phyloP scores from a whole-genome alignment of 495 filamentous ascomycete species.

The Chaetomidium leptoderma region DNA sequence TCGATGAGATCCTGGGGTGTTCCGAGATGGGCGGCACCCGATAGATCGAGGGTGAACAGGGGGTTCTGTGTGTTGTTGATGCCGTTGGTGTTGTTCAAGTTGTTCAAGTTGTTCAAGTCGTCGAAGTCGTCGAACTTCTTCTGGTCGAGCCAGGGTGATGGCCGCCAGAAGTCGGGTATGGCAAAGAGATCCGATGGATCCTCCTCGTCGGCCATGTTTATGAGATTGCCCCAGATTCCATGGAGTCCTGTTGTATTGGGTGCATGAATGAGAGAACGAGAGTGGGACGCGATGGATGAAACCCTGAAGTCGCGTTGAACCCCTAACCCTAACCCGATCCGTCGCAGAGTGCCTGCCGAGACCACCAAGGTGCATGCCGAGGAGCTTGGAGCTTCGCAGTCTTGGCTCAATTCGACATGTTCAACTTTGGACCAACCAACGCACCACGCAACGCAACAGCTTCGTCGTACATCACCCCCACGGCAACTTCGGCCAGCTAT shows the following conservation, averaged over 20 bases:
- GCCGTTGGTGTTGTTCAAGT: background rate
- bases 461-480: background rate
- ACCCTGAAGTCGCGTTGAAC: background rate
- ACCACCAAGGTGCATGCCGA: constrained; percentile 9
- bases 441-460: background rate
- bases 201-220: constrained; percentile 43
- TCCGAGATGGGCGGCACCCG: background rate
- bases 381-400: background rate
- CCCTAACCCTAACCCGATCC: background rate
- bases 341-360: background rate
- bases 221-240: background rate
- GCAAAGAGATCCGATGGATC: constrained; percentile 61
- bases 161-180: constrained; percentile 62
- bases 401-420: background rate
- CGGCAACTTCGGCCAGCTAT: no score
- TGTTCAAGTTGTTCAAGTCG: no score
- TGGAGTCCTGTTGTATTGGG: background rate
- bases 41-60: constrained; percentile 29
- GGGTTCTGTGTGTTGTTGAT: constrained; percentile 19
- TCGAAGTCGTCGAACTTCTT: no score
- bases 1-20: background rate
- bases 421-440: background rate
- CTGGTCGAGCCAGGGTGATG: constrained; percentile 36
- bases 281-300: background rate
- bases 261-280: background rate